A percentile compares a stretch with the other conserved stretches of the same genome.
Evolutionary conservation across 2,329 filamentous ascomycete genomes (phyloP).

Genomic region (Cladosporium austrohemisphaericum): DNA sequence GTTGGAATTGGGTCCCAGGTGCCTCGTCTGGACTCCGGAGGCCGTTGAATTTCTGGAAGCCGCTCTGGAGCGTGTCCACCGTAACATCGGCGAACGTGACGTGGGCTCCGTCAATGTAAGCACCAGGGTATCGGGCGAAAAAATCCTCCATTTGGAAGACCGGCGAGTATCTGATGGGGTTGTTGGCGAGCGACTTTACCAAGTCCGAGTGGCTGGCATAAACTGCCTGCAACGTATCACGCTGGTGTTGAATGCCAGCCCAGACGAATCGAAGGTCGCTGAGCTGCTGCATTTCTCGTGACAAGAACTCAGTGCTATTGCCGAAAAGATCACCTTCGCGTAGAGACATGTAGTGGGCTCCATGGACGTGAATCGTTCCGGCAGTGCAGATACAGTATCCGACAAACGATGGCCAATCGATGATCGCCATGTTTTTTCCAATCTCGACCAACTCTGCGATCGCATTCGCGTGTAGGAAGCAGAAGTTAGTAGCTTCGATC

Average conservation of each 20-base stretch:
- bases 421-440: slow-evolving; percentile 66
- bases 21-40: slow-evolving; percentile 25
- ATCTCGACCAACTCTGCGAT: slow-evolving; percentile 79
- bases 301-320: slow-evolving; percentile 65
- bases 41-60: slow-evolving; percentile 43
- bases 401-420: slow-evolving; percentile 83
- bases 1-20: slow-evolving; percentile 1
- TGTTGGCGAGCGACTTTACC: slow-evolving; percentile 67
- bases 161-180: slow-evolving; percentile 68
- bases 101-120: slow-evolving; percentile 70
- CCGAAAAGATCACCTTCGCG: slow-evolving; percentile 61
- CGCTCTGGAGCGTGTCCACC: slow-evolving; percentile 52
- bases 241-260: slow-evolving; percentile 75
- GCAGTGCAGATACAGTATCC: slow-evolving; percentile 84
- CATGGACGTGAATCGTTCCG: slow-evolving; percentile 83
- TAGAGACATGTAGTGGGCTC: slow-evolving; percentile 68
- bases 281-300: slow-evolving; percentile 75
- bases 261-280: slow-evolving; percentile 70
- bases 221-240: slow-evolving; percentile 72
- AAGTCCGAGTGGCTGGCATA: slow-evolving; percentile 76
- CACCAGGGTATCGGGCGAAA: slow-evolving; percentile 74
- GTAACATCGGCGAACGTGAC: slow-evolving; percentile 66
- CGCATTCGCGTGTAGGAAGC: slow-evolving; percentile 81
- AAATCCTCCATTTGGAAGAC: slow-evolving; percentile 85
- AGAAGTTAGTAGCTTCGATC: slow-evolving; percentile 84